These are phyloP conservation scores for Nymphaea thermarum DNA, from an alignment of 164 flowering plant species.

Conservation along the genomic window DNA sequence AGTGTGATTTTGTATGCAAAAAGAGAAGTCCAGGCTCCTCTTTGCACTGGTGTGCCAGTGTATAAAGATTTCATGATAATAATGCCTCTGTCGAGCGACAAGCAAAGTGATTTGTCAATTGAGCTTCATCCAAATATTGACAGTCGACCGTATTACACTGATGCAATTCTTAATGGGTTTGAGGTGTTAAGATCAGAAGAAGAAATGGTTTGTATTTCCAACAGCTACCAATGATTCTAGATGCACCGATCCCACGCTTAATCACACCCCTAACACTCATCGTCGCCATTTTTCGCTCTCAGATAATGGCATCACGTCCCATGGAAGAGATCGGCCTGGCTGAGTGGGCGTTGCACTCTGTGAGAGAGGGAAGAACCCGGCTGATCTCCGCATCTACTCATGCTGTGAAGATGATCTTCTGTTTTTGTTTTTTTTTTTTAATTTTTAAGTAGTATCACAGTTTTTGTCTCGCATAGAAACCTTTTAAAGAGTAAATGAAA, in stretches of 20 bases:
- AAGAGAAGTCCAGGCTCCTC: neutral
- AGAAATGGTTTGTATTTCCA: conserved; percentile 3
- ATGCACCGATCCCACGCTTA: conserved; percentile 17
- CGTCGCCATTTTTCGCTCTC: conserved; percentile 12
- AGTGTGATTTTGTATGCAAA: conserved; percentile 30
- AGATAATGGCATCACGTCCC: conserved; percentile 37
- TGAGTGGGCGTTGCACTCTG: too few species aligned
- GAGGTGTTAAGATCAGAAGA: conserved; percentile 44
- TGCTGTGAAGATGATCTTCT: too few species aligned
- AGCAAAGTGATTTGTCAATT: conserved; percentile 8
- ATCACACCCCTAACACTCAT: conserved; percentile 16
- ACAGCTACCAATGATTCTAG: neutral
- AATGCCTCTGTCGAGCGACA: conserved; percentile 7
- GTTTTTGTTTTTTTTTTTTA: too few species aligned
- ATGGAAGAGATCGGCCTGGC: conserved; percentile 1
- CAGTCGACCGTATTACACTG: conserved; percentile 21
- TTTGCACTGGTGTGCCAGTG: conserved; percentile 22
- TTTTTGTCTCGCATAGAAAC: too few species aligned
- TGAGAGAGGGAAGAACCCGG: too few species aligned
- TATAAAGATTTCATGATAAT: conserved; percentile 38
- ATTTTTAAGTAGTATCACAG: too few species aligned
- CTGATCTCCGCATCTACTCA: too few species aligned
- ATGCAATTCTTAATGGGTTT: conserved; percentile 47
- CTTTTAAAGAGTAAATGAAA: too few species aligned
- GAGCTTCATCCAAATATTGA: conserved; percentile 33